Percentiles rank a stretch among this genome's conserved stretches.
Conservation (phyloP, 371 early-diverging fungal genomes). For the Capniomyces stellatus region DNA sequence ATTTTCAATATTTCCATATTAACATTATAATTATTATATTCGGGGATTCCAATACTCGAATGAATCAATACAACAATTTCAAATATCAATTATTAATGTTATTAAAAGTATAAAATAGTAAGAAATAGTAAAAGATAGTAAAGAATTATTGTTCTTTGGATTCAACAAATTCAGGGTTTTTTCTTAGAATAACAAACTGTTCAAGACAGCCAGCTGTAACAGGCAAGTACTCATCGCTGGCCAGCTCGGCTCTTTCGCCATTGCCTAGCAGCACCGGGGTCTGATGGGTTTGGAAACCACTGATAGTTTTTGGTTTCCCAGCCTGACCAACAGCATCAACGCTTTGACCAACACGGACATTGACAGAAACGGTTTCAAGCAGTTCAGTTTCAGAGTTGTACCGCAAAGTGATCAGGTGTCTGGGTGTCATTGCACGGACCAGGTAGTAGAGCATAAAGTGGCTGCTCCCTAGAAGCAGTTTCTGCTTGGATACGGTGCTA, state of each 20-base stretch:
- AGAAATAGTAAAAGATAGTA: too few species aligned
- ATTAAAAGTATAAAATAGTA: too few species aligned
- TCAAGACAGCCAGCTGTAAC: conserved; percentile 70
- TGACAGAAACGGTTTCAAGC: conserved; percentile 35
- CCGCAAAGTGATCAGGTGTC: conserved; percentile 90
- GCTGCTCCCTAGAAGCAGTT: conserved; percentile 59
- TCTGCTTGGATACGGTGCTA: conserved; percentile 60
- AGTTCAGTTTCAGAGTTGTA: conserved; percentile 27
- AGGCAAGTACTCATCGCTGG: conserved; percentile 87
- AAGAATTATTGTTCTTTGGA: neutral
- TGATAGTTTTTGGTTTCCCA: conserved; percentile 95
- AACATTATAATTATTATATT: too few species aligned
- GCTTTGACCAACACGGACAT: conserved; percentile 96
- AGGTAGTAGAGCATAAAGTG: conserved; percentile 91
- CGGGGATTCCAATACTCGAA: too few species aligned
- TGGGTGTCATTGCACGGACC: conserved; percentile 86
- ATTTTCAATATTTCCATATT: too few species aligned
- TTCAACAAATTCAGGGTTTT: conserved; percentile 53
- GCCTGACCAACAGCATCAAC: conserved; percentile 99
- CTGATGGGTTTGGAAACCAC: conserved; percentile 96
- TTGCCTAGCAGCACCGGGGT: conserved; percentile 94
- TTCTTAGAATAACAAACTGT: conserved; percentile 84
- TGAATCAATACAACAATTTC: too few species aligned
- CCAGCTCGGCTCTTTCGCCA: conserved; percentile 94
- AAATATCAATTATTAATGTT: too few species aligned